A percentile compares a stretch with the other conserved stretches of the same genome.
Conservation (phyloP, 2,329 filamentous ascomycete genomes). For the Neoascochyta sp. region DNA sequence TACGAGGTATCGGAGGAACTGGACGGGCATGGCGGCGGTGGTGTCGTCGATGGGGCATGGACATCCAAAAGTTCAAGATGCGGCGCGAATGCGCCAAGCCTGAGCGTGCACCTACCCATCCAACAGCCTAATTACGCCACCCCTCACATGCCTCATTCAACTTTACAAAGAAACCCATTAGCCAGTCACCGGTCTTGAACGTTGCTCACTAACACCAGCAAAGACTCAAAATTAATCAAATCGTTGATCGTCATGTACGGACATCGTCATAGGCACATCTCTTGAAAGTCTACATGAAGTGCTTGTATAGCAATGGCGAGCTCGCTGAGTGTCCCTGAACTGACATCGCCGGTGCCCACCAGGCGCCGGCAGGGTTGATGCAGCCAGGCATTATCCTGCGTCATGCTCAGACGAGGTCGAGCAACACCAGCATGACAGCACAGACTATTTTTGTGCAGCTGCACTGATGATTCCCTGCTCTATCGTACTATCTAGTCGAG, state of each 20-base stretch:
- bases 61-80: constrained; percentile 14
- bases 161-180: too few relatives aligned
- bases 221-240: background rate
- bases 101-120: too few relatives aligned
- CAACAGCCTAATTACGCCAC: too few relatives aligned
- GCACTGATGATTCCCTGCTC: constrained; percentile 5
- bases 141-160: too few relatives aligned
- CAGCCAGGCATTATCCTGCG: background rate
- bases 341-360: too few relatives aligned
- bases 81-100: constrained; percentile 2
- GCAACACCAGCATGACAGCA: too few relatives aligned
- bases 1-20: constrained; percentile 39
- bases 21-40: constrained; percentile 36
- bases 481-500: constrained; percentile 17
- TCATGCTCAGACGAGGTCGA: constrained; percentile 3
- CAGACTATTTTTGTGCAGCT: background rate
- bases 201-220: background rate
- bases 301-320: constrained; percentile 3
- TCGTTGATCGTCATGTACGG: too few relatives aligned
- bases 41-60: constrained; percentile 7
- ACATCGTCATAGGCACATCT: background rate
- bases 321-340: too few relatives aligned
- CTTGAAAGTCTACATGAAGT: constrained; percentile 2
- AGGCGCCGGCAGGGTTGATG: background rate
- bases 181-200: too few relatives aligned